These are phyloP conservation scores for Aspergillus alliaceus DNA, from an alignment of 2,329 filamentous ascomycete genomes.

Conservation along the genomic window DNA sequence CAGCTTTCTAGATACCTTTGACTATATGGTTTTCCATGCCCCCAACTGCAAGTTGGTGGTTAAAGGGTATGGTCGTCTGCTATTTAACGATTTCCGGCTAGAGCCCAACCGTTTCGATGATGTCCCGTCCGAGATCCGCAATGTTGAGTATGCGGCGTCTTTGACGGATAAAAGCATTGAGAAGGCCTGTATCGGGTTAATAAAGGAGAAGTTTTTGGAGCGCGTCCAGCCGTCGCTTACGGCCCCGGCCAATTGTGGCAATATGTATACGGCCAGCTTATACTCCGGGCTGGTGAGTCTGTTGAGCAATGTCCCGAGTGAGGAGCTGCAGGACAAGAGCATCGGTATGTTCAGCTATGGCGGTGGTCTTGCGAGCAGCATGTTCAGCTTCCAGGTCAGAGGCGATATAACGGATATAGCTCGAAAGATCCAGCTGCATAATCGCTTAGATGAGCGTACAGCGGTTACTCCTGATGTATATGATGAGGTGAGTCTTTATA, in stretches of 20 bases:
- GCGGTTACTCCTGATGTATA: slow-evolving; percentile 70
- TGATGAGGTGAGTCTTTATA: slow-evolving; percentile 60
- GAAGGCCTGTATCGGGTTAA: slow-evolving; percentile 81
- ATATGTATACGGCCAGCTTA: slow-evolving; percentile 64
- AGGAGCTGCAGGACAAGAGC: slow-evolving; percentile 67
- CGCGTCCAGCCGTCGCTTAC: slow-evolving; percentile 72
- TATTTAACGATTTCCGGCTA: slow-evolving; percentile 81
- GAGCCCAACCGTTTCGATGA: slow-evolving; percentile 71
- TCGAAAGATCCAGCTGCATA: slow-evolving; percentile 68
- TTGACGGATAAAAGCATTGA: slow-evolving; percentile 78
- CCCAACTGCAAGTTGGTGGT: slow-evolving; percentile 84
- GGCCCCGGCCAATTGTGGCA: slow-evolving; percentile 72
- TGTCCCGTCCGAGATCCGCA: slow-evolving; percentile 72
- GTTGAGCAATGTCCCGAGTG: slow-evolving; percentile 63
- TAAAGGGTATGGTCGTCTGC: slow-evolving; percentile 78
- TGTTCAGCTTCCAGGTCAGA: slow-evolving; percentile 65
- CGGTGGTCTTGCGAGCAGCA: slow-evolving; percentile 72
- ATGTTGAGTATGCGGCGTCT: slow-evolving; percentile 77
- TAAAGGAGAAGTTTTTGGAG: slow-evolving; percentile 81
- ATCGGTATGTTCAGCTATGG: slow-evolving; percentile 78
- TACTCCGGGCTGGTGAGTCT: slow-evolving; percentile 60
- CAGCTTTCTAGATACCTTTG: slow-evolving; percentile 74
- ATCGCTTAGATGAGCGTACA: slow-evolving; percentile 64
- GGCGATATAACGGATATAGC: slow-evolving; percentile 68
- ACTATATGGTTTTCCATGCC: slow-evolving; percentile 79